Conservation (phyloP, 805 yeast species). For the Saturnispora ahearnii region DNA sequence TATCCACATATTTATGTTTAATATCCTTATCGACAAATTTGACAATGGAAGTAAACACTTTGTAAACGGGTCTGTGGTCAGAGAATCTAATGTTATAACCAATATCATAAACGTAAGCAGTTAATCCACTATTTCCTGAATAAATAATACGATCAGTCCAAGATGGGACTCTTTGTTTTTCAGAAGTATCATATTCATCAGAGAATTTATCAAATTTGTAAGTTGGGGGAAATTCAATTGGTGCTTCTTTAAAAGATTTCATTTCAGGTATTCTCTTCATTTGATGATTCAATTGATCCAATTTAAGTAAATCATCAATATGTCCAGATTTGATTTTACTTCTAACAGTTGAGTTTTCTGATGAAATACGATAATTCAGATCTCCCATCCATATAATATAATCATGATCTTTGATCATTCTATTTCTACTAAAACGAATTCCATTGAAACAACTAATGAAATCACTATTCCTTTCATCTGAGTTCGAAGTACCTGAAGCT, state of each 20-base stretch:
- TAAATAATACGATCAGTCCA: constrained; percentile 91
- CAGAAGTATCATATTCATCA: constrained; percentile 73
- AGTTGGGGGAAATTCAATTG: constrained; percentile 76
- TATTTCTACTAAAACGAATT: constrained; percentile 68
- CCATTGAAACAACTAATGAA: constrained; percentile 69
- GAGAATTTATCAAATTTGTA: constrained; percentile 89
- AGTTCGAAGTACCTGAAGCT: constrained; percentile 83
- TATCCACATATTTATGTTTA: constrained; percentile 45
- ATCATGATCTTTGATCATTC: constrained; percentile 74
- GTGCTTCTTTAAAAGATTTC: constrained; percentile 66
- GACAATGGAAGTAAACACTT: constrained; percentile 60
- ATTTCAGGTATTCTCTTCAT: constrained; percentile 67
- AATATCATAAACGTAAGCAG: constrained; percentile 61
- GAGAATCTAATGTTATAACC: constrained; percentile 54
- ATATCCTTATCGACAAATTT: constrained; percentile 57
- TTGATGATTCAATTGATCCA: constrained; percentile 74
- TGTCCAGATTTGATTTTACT: constrained; percentile 38
- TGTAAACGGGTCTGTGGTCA: constrained; percentile 91
- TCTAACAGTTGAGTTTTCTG: constrained; percentile 70
- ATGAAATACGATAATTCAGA: constrained; percentile 70
- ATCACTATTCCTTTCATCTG: constrained; percentile 80
- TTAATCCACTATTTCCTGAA: constrained; percentile 42
- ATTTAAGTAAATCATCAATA: constrained; percentile 43
- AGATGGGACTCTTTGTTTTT: constrained; percentile 86
- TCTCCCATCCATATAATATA: constrained; percentile 92